phyloP scores from a whole-genome alignment of 2,329 filamentous ascomycete genomes.

The Aspergillus viridinutans region DNA sequence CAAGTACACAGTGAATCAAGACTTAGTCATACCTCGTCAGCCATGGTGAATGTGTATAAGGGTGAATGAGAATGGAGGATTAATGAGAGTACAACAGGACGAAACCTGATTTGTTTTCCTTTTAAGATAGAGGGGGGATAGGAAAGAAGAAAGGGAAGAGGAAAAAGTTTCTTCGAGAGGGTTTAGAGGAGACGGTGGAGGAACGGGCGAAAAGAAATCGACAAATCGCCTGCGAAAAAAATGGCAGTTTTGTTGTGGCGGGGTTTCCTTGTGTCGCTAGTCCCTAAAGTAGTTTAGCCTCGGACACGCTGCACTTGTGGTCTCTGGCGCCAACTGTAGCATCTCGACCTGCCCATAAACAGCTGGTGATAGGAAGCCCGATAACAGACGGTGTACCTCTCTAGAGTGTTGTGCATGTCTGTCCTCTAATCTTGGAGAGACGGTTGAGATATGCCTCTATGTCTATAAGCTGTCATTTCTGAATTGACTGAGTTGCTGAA shows the following conservation, averaged over 20 bases:
- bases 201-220: conserved; percentile 21
- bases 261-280: conserved; percentile 23
- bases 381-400: background rate
- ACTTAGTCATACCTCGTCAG: conserved; percentile 58
- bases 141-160: conserved; percentile 16
- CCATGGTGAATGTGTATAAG: conserved; percentile 51
- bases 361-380: background rate
- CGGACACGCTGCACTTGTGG: conserved; percentile 5
- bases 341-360: conserved; percentile 3
- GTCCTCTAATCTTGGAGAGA: background rate
- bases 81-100: conserved; percentile 13
- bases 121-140: conserved; percentile 13
- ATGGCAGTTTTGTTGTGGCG: conserved; percentile 33
- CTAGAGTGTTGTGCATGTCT: background rate
- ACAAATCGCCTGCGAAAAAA: conserved; percentile 24
- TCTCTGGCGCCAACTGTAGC: conserved; percentile 2
- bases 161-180: conserved; percentile 17
- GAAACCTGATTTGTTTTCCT: conserved; percentile 10
- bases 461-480: background rate
- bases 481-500: background rate
- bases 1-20: conserved; percentile 11
- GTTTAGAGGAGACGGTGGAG: conserved; percentile 16
- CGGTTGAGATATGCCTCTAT: background rate
- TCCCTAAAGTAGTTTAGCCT: conserved; percentile 21
- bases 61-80: conserved; percentile 7